Base-by-base conservation (phyloP, 176 grass and related monocot genomes). In the Aechmea fasciata region DNA sequence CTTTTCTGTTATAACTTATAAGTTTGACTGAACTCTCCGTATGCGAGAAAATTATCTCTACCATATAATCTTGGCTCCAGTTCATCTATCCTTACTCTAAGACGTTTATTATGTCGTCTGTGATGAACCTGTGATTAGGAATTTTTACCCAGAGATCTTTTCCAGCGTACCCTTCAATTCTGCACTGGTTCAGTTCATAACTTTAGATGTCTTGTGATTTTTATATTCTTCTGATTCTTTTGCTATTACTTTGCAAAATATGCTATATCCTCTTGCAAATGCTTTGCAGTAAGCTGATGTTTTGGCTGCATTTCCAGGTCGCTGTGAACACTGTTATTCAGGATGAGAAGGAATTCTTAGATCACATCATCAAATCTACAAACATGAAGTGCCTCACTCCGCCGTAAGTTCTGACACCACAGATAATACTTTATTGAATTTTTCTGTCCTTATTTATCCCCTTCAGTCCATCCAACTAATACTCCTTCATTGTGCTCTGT, bases 371-470 rank as follows among this genome's bases (percentile, higher is more conserved):
- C 70, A 93, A 86, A 82, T 89, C 90, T 67, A 93, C 90, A 81
- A 93, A 93, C 64, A 93, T 93, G 90, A 93, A 86, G 59, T 93
- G 90, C 69, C 75, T 93, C 20, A 89, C 90, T 66, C 90, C 90
- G 57, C 90, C 71, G 86, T 93, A 86, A 83, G 90, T 77, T 41
- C 2, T 53, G 10, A 15, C 50, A 26, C 22, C 55, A 61, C 13
- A 5, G 15, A 61, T 22, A 0, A 61, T 9, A 7, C 15, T 61
- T 18, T 61, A 15, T 61, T 18, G 55, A 15, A 61, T 22, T 18
- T 59, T 7, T n/a, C 55, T 61, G 14, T 18, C 20, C 55, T 18
- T 10, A 61, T 61, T 61, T 15, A 61, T 18, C 55, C 33, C 33
- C 33, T 6, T 41, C 33, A 41, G 7, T 18, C 55, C 20, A n/a